phyloP scores from a whole-genome alignment of 106 monocot genomes.

The Dendrobium catenatum region DNA sequence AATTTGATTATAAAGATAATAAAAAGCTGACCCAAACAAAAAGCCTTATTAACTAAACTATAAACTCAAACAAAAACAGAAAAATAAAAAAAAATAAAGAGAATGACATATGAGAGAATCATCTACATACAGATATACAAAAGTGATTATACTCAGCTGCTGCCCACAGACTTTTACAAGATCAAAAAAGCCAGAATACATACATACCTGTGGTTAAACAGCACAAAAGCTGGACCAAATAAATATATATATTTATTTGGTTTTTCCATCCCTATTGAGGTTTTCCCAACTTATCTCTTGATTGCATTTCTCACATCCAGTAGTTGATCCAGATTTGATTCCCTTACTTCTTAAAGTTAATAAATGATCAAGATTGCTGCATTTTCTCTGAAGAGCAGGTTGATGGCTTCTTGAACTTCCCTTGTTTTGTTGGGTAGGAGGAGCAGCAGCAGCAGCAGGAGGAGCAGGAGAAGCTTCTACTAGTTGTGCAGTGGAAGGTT shows the following conservation, averaged over 20 bases:
- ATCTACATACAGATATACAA: too few relatives aligned
- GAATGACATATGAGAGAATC: too few relatives aligned
- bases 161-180: too few relatives aligned
- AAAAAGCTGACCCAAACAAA: too few relatives aligned
- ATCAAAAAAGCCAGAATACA: too few relatives aligned
- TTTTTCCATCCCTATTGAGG: constrained; percentile 67
- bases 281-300: constrained; percentile 95
- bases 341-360: constrained; percentile 76
- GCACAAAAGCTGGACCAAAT: too few relatives aligned
- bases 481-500: background rate
- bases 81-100: too few relatives aligned
- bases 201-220: too few relatives aligned
- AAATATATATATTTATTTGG: constrained; percentile 17
- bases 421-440: constrained; percentile 29
- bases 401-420: constrained; percentile 15
- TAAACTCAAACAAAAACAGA: too few relatives aligned
- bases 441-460: background rate
- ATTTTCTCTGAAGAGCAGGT: constrained; percentile 53
- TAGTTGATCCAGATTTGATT: constrained; percentile 63
- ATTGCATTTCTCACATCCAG: constrained; percentile 58
- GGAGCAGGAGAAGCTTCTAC: background rate
- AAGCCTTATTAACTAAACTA: too few relatives aligned
- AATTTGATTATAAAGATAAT: too few relatives aligned
- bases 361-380: constrained; percentile 75
- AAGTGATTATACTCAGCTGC: too few relatives aligned